These are phyloP conservation scores for Corymbia calophylla DNA, from an alignment of 441 rosid genomes.

Conservation along the genomic window DNA sequence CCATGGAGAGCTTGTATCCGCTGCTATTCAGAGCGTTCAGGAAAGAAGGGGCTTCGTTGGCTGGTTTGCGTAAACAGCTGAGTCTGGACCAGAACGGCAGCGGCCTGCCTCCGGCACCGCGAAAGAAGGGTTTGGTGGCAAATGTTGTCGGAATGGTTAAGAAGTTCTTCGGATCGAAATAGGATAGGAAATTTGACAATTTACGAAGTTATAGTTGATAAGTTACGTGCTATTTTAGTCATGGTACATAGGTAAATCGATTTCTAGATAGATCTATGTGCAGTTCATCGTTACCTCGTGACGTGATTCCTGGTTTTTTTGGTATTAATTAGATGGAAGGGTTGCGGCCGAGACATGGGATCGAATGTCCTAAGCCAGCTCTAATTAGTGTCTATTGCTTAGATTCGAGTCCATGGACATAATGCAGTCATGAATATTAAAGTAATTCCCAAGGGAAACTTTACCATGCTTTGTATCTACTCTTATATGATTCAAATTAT, in stretches of 20 bases:
- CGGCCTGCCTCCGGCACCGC: background rate
- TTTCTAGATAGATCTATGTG: background rate
- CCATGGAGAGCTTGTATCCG: constrained; percentile 17
- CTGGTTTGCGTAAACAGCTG: constrained; percentile 6
- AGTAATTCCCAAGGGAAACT: background rate
- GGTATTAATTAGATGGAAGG: background rate
- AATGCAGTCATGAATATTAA: background rate
- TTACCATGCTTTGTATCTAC: background rate
- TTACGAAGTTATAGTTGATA: background rate
- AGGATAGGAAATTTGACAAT: background rate
- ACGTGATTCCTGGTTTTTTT: background rate
- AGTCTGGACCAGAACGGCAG: background rate
- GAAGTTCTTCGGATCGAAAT: constrained; percentile 19
- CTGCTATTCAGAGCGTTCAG: constrained; percentile 12
- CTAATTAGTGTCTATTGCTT: background rate
- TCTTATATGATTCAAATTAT: background rate
- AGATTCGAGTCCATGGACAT: background rate
- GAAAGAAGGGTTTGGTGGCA: constrained; percentile 5
- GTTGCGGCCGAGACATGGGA: background rate
- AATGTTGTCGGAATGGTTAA: constrained; percentile 15
- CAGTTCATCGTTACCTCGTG: background rate
- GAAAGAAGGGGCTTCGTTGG: constrained; percentile 22
- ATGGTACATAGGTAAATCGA: background rate
- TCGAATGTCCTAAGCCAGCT: background rate
- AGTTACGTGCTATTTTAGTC: background rate